Evolutionary conservation across 1,284 basidiomycete species (phyloP), one percentile per base, ranked within the genome.

Genomic region (Mycena citricolor): DNA sequence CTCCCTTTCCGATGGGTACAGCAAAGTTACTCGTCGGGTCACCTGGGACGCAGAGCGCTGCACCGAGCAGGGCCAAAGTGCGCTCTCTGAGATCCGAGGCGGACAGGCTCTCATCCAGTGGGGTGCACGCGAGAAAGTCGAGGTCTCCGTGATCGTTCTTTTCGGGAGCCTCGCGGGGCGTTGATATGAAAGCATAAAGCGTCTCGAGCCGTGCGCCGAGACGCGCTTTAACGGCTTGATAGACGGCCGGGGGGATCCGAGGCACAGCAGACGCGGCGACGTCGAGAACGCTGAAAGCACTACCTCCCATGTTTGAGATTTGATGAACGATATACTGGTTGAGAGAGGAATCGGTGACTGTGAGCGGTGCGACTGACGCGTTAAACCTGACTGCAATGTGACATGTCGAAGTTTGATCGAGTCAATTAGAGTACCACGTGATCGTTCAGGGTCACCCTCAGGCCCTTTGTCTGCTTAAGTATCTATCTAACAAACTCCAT

Each of bases 251-350:
- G 19, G 76, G 69, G 40, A 86, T 70, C 5, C 83, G 75, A 31
- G 83, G 83, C 49, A 85, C 79, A 0, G 73, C 62, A 6, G 61
- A 64, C 4, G 68, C 38, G 4, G 67, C 63, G 1, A 82, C 60
- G n/a, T n/a, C n/a, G n/a, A 55, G 43, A 12, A 67, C 57, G 31
- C 66, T 65, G 65, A 86, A 85, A 3, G 83, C 83, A 56, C 72
- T 81, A 17, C 83, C 84, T 14, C 83, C 84, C 83, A 86, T 86
- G 40, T 47, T 32, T n/a, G n/a, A n/a, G n/a, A n/a, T n/a, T n/a
- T n/a, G n/a, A n/a, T n/a, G n/a, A n/a, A n/a, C n/a, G n/a, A n/a
- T n/a, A n/a, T n/a, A n/a, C n/a, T n/a, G n/a, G n/a, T n/a, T n/a
- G n/a, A n/a, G n/a, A n/a, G n/a, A n/a, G n/a, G n/a, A n/a, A n/a